Evolutionary conservation across 2,329 filamentous ascomycete genomes (phyloP).

Genomic region (Emericellopsis cladophorae): DNA sequence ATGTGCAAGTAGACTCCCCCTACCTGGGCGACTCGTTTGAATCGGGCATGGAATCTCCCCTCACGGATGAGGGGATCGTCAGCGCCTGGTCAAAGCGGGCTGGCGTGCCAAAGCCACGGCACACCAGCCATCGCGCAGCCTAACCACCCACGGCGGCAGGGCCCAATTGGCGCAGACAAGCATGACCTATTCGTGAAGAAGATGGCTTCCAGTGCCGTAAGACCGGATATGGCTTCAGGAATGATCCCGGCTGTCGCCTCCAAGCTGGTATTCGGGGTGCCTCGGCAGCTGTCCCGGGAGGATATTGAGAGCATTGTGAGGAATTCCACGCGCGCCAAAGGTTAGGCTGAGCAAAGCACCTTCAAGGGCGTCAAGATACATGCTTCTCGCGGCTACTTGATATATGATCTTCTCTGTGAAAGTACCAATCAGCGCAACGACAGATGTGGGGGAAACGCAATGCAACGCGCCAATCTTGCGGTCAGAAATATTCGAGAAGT

Average conservation of each 20-base stretch:
- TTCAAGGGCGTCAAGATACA: no score
- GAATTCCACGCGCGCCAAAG: no score
- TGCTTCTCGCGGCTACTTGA: no score
- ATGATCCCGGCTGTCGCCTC: neutral
- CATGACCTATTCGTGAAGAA: neutral
- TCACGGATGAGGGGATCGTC: constrained; percentile 16
- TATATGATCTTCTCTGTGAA: no score
- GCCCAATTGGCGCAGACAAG: constrained; percentile 12
- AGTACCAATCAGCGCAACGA: no score
- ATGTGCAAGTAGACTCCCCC: constrained; percentile 24
- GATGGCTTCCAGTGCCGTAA: neutral
- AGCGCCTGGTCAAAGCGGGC: constrained; percentile 25
- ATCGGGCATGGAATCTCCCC: constrained; percentile 6
- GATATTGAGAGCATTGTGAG: neutral
- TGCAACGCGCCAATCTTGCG: no score
- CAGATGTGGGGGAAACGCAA: no score
- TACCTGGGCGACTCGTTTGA: constrained; percentile 23
- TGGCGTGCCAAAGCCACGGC: constrained; percentile 13
- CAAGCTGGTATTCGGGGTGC: neutral
- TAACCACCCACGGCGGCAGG: constrained; percentile 33
- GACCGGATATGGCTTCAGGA: neutral
- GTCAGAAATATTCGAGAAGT: no score
- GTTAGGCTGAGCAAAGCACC: no score
- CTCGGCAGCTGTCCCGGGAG: neutral
- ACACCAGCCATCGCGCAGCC: constrained; percentile 29